phyloP scores from a whole-genome alignment of 352 stramenopile genomes.

The Globisporangium recalcitrans region DNA sequence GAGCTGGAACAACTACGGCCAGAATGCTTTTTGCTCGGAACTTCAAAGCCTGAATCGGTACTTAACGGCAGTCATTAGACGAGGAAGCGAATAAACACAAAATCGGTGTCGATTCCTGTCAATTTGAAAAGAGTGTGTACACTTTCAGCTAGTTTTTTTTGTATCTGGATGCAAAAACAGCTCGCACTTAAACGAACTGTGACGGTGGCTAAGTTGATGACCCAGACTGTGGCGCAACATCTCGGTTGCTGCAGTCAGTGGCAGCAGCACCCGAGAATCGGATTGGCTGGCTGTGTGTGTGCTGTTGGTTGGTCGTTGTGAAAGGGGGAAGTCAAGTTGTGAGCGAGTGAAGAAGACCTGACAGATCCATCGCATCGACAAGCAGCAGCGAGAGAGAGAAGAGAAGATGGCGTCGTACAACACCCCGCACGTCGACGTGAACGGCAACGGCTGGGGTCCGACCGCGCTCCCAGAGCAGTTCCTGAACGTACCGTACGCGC shows the following conservation, averaged over 20 bases:
- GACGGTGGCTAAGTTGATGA: background rate
- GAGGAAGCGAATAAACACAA: too few relatives aligned
- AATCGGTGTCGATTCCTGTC: too few relatives aligned
- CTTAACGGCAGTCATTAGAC: too few relatives aligned
- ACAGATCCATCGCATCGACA: background rate
- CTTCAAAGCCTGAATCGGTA: too few relatives aligned
- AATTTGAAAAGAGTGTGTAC: too few relatives aligned
- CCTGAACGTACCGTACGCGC: constrained; percentile 91
- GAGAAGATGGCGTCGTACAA: constrained; percentile 67
- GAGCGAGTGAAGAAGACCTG: background rate
- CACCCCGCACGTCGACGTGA: constrained; percentile 76
- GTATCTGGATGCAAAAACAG: too few relatives aligned
- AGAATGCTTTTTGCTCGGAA: too few relatives aligned
- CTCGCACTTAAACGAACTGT: background rate
- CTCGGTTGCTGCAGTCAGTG: background rate
- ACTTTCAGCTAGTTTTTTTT: too few relatives aligned
- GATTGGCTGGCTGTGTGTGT: background rate
- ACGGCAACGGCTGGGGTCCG: constrained; percentile 78
- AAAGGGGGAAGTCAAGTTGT: background rate
- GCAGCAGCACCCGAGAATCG: background rate
- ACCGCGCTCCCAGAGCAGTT: constrained; percentile 88
- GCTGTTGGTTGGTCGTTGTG: background rate
- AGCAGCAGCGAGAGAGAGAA: background rate
- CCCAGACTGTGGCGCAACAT: background rate
- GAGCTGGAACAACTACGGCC: too few relatives aligned